Evolutionary conservation across 1,284 basidiomycete species (phyloP).

Genomic region (Pyrrhoderma lamaoense): DNA sequence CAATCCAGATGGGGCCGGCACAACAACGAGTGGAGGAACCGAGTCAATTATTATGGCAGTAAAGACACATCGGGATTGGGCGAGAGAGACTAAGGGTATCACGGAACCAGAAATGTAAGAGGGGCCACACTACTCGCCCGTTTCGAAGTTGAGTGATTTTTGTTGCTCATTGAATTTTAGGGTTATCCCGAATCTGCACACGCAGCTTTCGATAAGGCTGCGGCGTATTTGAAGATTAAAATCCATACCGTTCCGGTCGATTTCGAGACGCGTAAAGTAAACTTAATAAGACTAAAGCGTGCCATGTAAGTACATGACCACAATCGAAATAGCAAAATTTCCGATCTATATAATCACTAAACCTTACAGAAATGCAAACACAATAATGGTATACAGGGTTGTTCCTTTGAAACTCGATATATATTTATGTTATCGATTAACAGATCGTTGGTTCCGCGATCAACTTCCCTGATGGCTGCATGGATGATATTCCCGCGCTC

Average conservation of each 20-base stretch:
- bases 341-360: slow-evolving; percentile 4
- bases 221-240: slow-evolving; percentile 88
- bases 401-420: background rate
- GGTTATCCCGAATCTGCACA: slow-evolving; percentile 83
- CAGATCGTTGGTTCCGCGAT: slow-evolving; percentile 88
- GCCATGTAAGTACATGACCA: slow-evolving; percentile 64
- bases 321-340: background rate
- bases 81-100: slow-evolving; percentile 76
- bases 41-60: slow-evolving; percentile 94
- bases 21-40: slow-evolving; percentile 92
- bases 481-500: slow-evolving; percentile 84
- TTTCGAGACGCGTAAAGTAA: slow-evolving; percentile 70
- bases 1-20: slow-evolving; percentile 78
- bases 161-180: slow-evolving; percentile 34
- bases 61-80: slow-evolving; percentile 95
- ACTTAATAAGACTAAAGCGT: slow-evolving; percentile 70
- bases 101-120: slow-evolving; percentile 87
- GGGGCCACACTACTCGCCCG: background rate
- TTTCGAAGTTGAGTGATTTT: background rate
- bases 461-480: slow-evolving; percentile 88
- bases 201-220: slow-evolving; percentile 93
- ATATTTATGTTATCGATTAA: slow-evolving; percentile 18
- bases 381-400: slow-evolving; percentile 55
- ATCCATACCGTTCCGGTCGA: slow-evolving; percentile 88
- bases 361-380: slow-evolving; percentile 61